Evolutionary conservation across 257 asterid species (phyloP).

Genomic region (Leptodermis oblonga): DNA sequence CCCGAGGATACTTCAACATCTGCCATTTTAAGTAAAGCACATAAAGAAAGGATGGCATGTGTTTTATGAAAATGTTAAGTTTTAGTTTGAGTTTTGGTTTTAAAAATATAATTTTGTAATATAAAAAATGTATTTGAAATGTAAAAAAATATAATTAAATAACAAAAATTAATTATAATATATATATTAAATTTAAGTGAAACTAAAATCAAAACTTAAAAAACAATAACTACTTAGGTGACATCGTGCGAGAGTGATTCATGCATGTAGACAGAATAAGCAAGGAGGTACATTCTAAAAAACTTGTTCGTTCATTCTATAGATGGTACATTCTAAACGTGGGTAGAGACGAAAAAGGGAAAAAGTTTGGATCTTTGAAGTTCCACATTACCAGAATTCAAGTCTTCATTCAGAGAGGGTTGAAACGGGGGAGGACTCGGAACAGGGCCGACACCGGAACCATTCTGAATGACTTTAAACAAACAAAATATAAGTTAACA

Average conservation of each 20-base stretch:
- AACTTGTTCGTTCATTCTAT: background rate
- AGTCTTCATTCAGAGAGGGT: background rate
- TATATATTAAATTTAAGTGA: too few relatives aligned
- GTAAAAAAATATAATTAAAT: too few relatives aligned
- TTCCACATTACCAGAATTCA: background rate
- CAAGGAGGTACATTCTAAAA: too few relatives aligned
- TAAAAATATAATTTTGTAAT: too few relatives aligned
- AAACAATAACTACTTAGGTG: too few relatives aligned
- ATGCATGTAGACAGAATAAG: background rate
- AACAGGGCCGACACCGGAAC: slow-evolving; percentile 3
- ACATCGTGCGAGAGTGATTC: background rate
- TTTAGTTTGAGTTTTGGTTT: too few relatives aligned
- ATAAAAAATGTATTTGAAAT: too few relatives aligned
- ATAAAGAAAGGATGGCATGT: too few relatives aligned
- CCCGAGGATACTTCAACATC: background rate
- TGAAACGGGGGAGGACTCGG: background rate
- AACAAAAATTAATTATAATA: too few relatives aligned
- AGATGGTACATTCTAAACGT: background rate
- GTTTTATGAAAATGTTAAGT: too few relatives aligned
- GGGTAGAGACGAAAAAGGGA: background rate
- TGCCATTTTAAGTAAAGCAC: background rate
- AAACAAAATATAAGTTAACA: background rate
- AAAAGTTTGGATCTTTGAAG: background rate
- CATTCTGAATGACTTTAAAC: background rate
- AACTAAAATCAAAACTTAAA: too few relatives aligned